phyloP scores from a whole-genome alignment of 306 rosid species.

The Crotalaria pallida region DNA sequence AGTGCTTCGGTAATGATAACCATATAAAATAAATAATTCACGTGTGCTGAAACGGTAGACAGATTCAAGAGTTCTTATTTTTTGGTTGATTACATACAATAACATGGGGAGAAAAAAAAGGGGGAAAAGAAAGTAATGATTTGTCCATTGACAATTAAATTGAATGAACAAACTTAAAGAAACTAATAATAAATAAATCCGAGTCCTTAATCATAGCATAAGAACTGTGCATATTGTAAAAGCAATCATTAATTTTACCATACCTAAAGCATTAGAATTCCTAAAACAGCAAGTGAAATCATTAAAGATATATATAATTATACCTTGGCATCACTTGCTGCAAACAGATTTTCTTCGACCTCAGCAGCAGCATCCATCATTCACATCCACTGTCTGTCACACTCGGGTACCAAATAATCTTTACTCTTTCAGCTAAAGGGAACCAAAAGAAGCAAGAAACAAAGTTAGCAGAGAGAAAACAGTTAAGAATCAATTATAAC shows the following conservation, averaged over 20 bases:
- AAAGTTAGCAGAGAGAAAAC: background rate
- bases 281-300: constrained; percentile 7
- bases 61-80: background rate
- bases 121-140: background rate
- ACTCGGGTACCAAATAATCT: constrained; percentile 25
- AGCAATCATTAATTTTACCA: background rate
- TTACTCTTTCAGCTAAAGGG: constrained; percentile 33
- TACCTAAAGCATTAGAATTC: background rate
- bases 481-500: background rate
- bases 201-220: background rate
- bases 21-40: background rate
- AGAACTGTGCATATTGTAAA: background rate
- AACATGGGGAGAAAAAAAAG: background rate
- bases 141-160: background rate
- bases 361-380: constrained; percentile 60
- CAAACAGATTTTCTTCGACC: constrained; percentile 76
- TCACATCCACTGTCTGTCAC: constrained; percentile 17
- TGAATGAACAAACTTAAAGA: background rate
- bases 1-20: background rate
- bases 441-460: background rate
- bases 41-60: background rate
- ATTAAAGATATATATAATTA: background rate
- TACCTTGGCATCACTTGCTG: constrained; percentile 90
- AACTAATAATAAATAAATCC: background rate
- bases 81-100: background rate